A percentile compares a stretch with the other conserved stretches of the same genome.
Conservation (phyloP, 768 basidiomycete genomes). For the Xanthoconium purpureum region DNA sequence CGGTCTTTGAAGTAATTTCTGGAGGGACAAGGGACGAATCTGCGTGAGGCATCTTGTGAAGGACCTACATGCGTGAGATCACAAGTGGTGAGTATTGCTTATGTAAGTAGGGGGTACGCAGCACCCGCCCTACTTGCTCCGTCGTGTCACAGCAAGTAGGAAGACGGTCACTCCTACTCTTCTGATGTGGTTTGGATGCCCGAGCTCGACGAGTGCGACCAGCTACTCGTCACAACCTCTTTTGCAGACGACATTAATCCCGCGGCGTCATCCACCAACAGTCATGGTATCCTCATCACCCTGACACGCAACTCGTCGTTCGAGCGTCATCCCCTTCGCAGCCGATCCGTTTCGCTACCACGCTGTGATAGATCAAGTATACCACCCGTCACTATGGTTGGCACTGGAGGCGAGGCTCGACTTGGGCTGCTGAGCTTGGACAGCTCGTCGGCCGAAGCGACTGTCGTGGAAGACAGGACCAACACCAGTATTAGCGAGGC, state of each 20-base stretch:
- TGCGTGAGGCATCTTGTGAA: constrained; percentile 73
- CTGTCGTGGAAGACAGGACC: background rate
- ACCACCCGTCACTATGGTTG: background rate
- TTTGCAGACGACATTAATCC: constrained; percentile 11
- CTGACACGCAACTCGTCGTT: background rate
- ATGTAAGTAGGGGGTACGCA: constrained; percentile 5
- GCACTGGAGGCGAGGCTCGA: background rate
- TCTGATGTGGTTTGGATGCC: constrained; percentile 30
- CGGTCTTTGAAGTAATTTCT: constrained; percentile 64
- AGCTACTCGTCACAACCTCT: constrained; percentile 19
- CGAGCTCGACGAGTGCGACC: constrained; percentile 22
- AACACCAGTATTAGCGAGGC: background rate
- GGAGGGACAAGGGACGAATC: constrained; percentile 72
- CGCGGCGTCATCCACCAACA: background rate
- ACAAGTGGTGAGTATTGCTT: constrained; percentile 1
- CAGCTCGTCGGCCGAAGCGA: background rate
- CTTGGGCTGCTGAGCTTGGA: constrained; percentile 2
- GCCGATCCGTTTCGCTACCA: constrained; percentile 7
- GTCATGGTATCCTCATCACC: background rate
- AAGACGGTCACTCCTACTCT: constrained; percentile 5
- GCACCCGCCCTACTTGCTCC: background rate
- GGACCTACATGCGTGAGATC: background rate
- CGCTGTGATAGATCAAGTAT: background rate
- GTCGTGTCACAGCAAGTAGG: background rate
- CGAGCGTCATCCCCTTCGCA: constrained; percentile 17